Evolutionary conservation across 257 asterid genomes (phyloP), one percentile per base, ranked within the genome.

Genomic region (Lantana camara): DNA sequence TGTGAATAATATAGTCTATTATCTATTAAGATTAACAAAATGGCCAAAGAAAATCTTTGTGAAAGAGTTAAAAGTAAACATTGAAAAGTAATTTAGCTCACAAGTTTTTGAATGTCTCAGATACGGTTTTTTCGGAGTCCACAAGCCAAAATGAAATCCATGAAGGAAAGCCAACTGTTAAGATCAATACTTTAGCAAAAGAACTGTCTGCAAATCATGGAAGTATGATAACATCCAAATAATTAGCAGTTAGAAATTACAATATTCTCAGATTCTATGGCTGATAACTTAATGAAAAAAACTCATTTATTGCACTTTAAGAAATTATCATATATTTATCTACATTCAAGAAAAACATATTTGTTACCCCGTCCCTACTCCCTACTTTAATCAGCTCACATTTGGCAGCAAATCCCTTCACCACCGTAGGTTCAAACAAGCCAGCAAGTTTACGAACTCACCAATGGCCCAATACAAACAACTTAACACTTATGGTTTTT

Each of bases 101-200:
- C 96, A 66, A 51, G 21, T 73, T 46, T 37, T 68, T 41, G 82
- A 58, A 69, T 44, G 69, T 68, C 87, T 81, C 77, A 73, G 70
- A 63, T 50, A 30, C 40, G 75, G 65, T 76, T 66, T 83, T 73
- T 69, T 74, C 46, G 30, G 68, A 46, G 57, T 67, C 65, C 74
- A n/a, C n/a, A n/a, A 65, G 20, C 85, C 68, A 61, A 57, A n/a
- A 75, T 14, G 74, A 40, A 73, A 35, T 62, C 86, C 84, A 60
- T 55, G 34, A 71, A 50, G 52, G 60, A 80, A 71, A 73, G 72
- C 70, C 72, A 67, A 74, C 86, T 82, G 84, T 77, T 67, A 54
- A 65, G 66, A 76, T 66, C 63, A 75, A 76, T 60, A 63, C 59
- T 73, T 29, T 70, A 69, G n/a, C 50, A 59, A 56, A 59, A 73